A percentile compares a stretch with the other conserved stretches of the same genome.
Evolutionary conservation across 106 monocot genomes (phyloP).

Genomic region (Allium cepa): DNA sequence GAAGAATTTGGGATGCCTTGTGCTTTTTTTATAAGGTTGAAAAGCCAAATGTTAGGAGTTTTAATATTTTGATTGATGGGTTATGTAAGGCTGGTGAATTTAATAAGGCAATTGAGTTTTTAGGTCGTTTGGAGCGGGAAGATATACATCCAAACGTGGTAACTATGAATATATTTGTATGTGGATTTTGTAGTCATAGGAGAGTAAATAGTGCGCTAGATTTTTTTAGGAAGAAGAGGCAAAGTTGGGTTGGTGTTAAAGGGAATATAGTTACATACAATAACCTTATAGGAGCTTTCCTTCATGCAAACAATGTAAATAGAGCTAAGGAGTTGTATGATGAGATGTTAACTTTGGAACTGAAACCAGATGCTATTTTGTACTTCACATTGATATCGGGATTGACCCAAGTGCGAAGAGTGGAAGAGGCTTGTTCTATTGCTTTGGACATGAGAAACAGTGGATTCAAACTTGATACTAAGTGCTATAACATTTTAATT

Average conservation of each 20-base stretch:
- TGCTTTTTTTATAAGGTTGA: constrained; percentile 9
- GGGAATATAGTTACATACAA: constrained; percentile 54
- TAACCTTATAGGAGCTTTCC: constrained; percentile 63
- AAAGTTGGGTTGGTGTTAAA: constrained; percentile 20
- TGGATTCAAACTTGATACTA: constrained; percentile 49
- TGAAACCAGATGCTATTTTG: constrained; percentile 39
- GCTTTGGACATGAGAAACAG: constrained; percentile 39
- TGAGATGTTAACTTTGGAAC: constrained; percentile 58
- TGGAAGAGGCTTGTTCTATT: constrained; percentile 47
- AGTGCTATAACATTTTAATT: constrained; percentile 67
- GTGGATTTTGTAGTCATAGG: constrained; percentile 57
- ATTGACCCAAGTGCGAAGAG: constrained; percentile 33
- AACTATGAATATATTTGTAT: constrained; percentile 55
- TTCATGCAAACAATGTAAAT: constrained; percentile 49
- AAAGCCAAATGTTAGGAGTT: constrained; percentile 45
- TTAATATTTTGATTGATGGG: constrained; percentile 59
- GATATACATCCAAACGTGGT: constrained; percentile 36
- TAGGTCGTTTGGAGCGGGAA: constrained; percentile 43
- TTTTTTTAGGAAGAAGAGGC: constrained; percentile 40
- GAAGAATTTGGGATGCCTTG: constrained; percentile 35
- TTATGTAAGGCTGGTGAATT: constrained; percentile 56
- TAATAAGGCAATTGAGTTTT: constrained; percentile 22
- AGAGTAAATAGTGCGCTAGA: constrained; percentile 43
- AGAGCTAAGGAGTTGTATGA: constrained; percentile 61
- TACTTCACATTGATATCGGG: constrained; percentile 84